Conservation (phyloP, 352 stramenopile species). For the Pythium pectinolyticum region DNA sequence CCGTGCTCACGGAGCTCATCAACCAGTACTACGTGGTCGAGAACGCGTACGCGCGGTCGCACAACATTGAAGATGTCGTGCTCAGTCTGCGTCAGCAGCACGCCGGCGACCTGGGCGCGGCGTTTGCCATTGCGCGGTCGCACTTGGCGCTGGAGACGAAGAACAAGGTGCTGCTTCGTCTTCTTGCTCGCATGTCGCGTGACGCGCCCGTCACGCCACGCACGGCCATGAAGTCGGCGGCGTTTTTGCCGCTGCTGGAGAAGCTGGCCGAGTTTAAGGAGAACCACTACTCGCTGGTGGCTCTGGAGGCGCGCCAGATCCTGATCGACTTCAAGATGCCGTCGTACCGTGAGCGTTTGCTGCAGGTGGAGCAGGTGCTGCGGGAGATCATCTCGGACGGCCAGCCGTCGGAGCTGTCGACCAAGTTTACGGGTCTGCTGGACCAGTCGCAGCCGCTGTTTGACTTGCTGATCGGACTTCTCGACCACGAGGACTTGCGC, state of each 20-base stretch:
- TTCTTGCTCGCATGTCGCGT: conserved; percentile 58
- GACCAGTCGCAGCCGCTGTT: conserved; percentile 87
- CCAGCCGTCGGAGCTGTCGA: conserved; percentile 47
- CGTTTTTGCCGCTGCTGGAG: conserved; percentile 84
- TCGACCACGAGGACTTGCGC: conserved; percentile 64
- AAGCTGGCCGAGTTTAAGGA: conserved; percentile 86
- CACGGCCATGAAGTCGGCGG: conserved; percentile 56
- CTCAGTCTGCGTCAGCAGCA: conserved; percentile 90
- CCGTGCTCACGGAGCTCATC: conserved; percentile 70
- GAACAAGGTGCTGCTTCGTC: conserved; percentile 79
- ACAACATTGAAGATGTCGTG: conserved; percentile 85
- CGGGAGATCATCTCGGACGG: conserved; percentile 62
- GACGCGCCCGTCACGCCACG: conserved; percentile 37
- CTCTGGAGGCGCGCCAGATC: conserved; percentile 94
- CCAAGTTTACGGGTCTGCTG: conserved; percentile 59
- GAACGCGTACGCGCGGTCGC: conserved; percentile 65
- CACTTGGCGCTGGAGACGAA: conserved; percentile 89
- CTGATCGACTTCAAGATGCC: conserved; percentile 97
- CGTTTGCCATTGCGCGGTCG: conserved; percentile 90
- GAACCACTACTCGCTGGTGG: conserved; percentile 92
- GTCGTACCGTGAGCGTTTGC: conserved; percentile 91
- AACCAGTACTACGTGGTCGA: conserved; percentile 83
- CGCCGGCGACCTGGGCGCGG: conserved; percentile 74
- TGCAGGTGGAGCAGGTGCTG: conserved; percentile 75
- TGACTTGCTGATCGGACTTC: conserved; percentile 77